Evolutionary conservation across 306 rosid species (phyloP).

Genomic region (Begonia loranthoides): DNA sequence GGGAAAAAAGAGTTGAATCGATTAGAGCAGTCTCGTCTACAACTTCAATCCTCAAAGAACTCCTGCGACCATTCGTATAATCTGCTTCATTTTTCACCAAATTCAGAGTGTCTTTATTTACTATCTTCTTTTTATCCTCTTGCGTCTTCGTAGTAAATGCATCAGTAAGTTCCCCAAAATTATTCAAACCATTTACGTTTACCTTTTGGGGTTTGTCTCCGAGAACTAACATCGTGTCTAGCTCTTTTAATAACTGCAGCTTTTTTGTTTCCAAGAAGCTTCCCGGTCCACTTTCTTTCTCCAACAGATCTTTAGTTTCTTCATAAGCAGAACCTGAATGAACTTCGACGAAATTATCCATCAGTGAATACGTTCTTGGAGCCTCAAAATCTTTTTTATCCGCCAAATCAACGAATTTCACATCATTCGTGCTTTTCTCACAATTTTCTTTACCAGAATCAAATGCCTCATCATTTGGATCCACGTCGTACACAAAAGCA

Average conservation of each 20-base stretch:
- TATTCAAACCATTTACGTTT: background rate
- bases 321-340: slow-evolving; percentile 3
- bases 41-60: slow-evolving; percentile 40
- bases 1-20: slow-evolving; percentile 14
- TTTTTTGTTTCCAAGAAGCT: slow-evolving; percentile 29
- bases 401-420: slow-evolving; percentile 6
- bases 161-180: background rate
- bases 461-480: background rate
- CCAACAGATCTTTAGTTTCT: background rate
- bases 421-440: slow-evolving; percentile 1
- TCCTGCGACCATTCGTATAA: slow-evolving; percentile 2
- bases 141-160: background rate
- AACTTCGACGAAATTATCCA: background rate
- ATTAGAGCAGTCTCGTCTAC: slow-evolving; percentile 82
- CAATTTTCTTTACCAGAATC: slow-evolving; percentile 9
- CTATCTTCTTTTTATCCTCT: slow-evolving; percentile 6
- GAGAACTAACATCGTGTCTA: slow-evolving; percentile 37
- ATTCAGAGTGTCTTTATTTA: background rate
- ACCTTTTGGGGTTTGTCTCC: slow-evolving; percentile 10
- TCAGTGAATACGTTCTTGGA: slow-evolving; percentile 1
- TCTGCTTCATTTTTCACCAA: slow-evolving; percentile 2
- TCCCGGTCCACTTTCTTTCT: slow-evolving; percentile 12
- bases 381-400: slow-evolving; percentile 5
- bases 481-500: slow-evolving; percentile 4
- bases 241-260: slow-evolving; percentile 37